Base-by-base conservation (phyloP, 2,329 filamentous ascomycete species). In the Fusarium sp. region DNA sequence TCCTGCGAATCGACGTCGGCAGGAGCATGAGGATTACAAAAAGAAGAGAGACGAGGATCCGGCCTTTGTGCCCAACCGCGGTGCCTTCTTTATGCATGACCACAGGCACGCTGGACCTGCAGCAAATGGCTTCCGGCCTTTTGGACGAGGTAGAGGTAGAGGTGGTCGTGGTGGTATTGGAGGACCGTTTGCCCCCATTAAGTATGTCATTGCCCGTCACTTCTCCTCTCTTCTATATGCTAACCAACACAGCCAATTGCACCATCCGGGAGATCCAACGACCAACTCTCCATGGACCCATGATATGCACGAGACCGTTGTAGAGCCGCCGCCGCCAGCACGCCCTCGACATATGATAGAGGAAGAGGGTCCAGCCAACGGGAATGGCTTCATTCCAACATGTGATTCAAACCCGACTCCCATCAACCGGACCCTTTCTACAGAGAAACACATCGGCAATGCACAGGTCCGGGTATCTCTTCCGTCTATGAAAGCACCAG, bases 81-180 rank as follows among this genome's bases (percentile, higher is more conserved):
- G 96, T 62, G 91, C 93, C 66, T 98, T 98, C 84, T 98, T 98
- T 83, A 94, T 98, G 89, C 95, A 98, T 80, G 96, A 98, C 78
- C 93, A 96, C 76, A 89, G 94, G 66, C 91, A 93, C 73, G 88
- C 92, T 57, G 91, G 91, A n/a, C 88, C 91, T 44, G 89, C 90
- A 70, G 87, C 90, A 54, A 95, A 94, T 80, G 92, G 92, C 54
- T 94, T 95, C 80, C 86, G 92, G 59, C 88, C 90, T 14, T 92
- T 91, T 78, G 87, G 87, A 33, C 86, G 91, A 79, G 90, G 89
- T 69, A 84, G 88, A 79, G 93, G 89, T 50, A 82, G 88, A 75
- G 86, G 87, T 61, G 83, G 86, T 49, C 83, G 89, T 62, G 88
- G 89, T 80, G 88, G 80, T 74, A 86, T 87, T 72, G 86, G 84